Evolutionary conservation across 1,284 basidiomycete species (phyloP).

Genomic region (Entoloma clypeatum): DNA sequence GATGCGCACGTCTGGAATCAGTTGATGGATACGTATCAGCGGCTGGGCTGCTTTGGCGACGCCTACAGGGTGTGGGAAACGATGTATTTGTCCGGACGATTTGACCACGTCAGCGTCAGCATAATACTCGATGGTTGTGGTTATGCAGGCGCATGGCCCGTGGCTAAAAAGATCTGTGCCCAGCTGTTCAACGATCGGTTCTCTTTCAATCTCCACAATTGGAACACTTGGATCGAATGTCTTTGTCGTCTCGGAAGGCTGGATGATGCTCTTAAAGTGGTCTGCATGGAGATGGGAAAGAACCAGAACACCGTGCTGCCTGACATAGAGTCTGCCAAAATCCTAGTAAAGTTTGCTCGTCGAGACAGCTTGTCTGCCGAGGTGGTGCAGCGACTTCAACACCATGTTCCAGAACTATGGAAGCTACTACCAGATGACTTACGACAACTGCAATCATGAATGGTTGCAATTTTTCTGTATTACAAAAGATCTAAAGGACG

Average conservation of each 20-base stretch:
- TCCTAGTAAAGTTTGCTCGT: conserved; percentile 54
- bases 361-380: conserved; percentile 39
- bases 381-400: conserved; percentile 45
- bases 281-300: conserved; percentile 64
- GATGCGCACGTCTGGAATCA: conserved; percentile 81
- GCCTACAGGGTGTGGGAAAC: conserved; percentile 82
- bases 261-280: conserved; percentile 64
- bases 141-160: conserved; percentile 45
- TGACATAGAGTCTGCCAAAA: conserved; percentile 43
- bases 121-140: conserved; percentile 86
- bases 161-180: conserved; percentile 51
- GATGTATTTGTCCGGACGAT: conserved; percentile 55
- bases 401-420: conserved; percentile 57
- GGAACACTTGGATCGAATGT: conserved; percentile 85
- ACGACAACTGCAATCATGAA: conserved; percentile 14
- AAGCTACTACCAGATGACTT: conserved; percentile 32
- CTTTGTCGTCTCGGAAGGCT: conserved; percentile 69
- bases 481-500: no score
- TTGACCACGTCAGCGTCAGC: conserved; percentile 67
- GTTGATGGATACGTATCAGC: conserved; percentile 88
- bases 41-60: conserved; percentile 64
- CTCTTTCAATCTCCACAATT: conserved; percentile 58
- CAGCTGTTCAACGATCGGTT: conserved; percentile 52
- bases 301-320: conserved; percentile 41
- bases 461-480: no score